phyloP scores from a whole-genome alignment of 2,329 filamentous ascomycete species.

The Fusarium luffae region DNA sequence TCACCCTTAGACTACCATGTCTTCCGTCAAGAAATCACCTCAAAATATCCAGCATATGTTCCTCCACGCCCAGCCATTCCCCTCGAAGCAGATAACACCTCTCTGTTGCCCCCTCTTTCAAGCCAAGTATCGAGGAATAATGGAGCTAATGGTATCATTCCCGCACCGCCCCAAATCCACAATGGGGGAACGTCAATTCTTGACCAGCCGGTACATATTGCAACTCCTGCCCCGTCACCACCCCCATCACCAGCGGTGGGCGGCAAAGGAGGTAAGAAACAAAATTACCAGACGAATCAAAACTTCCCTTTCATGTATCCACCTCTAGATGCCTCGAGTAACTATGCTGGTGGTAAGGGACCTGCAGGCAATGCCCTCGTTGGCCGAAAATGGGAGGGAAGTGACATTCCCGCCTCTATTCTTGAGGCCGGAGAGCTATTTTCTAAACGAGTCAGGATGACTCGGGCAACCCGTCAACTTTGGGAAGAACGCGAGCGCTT shows the following conservation, averaged over 20 bases:
- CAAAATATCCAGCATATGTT: slow-evolving; percentile 96
- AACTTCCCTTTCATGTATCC: slow-evolving; percentile 99
- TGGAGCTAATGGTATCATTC: slow-evolving; percentile 70
- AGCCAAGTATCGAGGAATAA: slow-evolving; percentile 75
- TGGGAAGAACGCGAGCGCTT: slow-evolving; percentile 95
- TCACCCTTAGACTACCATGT: slow-evolving; percentile 96
- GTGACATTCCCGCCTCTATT: slow-evolving; percentile 92
- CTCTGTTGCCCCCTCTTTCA: slow-evolving; percentile 85
- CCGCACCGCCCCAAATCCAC: slow-evolving; percentile 64
- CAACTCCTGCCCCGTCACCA: slow-evolving; percentile 95
- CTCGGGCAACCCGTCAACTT: slow-evolving; percentile 87
- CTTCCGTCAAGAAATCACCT: slow-evolving; percentile 95
- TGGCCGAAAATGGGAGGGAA: slow-evolving; percentile 90
- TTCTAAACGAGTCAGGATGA: slow-evolving; percentile 89
- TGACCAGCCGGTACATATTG: slow-evolving; percentile 96
- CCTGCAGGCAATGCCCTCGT: slow-evolving; percentile 80
- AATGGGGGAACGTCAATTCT: slow-evolving; percentile 81
- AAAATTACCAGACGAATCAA: slow-evolving; percentile 99
- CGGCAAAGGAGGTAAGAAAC: slow-evolving; percentile 95
- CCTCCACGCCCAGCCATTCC: slow-evolving; percentile 86
- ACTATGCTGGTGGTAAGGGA: slow-evolving; percentile 90
- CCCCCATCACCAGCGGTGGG: slow-evolving; percentile 89
- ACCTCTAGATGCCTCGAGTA: slow-evolving; percentile 87
- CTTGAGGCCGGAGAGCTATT: slow-evolving; percentile 95
- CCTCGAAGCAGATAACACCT: slow-evolving; percentile 89